Evolutionary conservation across 2,329 filamentous ascomycete species (phyloP), one percentile per base, ranked within the genome.

Genomic region (Penicillium sp.): DNA sequence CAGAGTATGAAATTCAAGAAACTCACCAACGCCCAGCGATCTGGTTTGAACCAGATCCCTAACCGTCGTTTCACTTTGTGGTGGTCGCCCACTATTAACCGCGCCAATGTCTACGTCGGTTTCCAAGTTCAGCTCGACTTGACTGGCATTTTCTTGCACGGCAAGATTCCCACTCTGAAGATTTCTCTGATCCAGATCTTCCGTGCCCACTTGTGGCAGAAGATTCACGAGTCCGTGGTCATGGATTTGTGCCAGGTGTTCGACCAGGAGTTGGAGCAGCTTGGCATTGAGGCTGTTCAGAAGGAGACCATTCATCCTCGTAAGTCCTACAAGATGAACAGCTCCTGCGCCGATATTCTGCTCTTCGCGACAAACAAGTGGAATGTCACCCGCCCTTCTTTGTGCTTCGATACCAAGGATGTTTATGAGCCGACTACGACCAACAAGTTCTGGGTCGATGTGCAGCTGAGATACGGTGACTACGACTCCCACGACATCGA

Each of bases 321-420:
- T 86, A 99, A 99, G 80, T 97, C 92, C 4, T 99, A 99, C 86
- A 99, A 99, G 86, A 99, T 99, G 95, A 99, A 99, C 83, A 97
- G 93, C 71, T 98, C 94, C 59, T 98, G 95, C 71, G 95, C 96
- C 4, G 95, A 99, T 76, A 97, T 99, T 64, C 84, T 98, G 56
- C 85, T 99, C 10, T 99, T 99, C 73, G 94, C 95, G 39, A 96
- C 90, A 65, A 95, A 98, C 81, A 99, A 98, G 77, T 99, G 96
- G 96, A 98, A 96, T 64, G 93, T 99, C 54, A 97, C 93, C 0
- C 85, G 91, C 2, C 96, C 95, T 1, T 98, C 94, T 3, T 86
- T 96, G 68, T 82, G 99, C 3, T 96, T 96, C 73, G 95, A 99
- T 69, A 97, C 92, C 54, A 98, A 98, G 81, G 95, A 99, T 73